Conservation (phyloP, 176 grass and related monocot genomes). For the Avena sativa region DNA sequence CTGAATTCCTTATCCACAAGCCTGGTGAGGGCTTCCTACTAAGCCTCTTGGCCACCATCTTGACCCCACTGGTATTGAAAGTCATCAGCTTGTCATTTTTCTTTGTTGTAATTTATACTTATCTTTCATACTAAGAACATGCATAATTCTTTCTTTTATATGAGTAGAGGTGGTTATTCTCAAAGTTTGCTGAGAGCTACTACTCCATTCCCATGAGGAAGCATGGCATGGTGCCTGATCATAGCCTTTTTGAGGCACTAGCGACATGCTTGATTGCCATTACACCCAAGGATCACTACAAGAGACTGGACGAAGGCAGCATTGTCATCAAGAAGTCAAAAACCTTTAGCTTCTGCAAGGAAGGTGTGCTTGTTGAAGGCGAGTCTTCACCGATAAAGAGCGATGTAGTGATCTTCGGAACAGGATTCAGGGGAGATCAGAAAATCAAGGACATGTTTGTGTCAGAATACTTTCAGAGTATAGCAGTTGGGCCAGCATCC, state of each 20-base stretch:
- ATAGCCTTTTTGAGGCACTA: slow-evolving; percentile 54
- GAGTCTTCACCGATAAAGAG: slow-evolving; percentile 42
- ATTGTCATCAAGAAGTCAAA: slow-evolving; percentile 64
- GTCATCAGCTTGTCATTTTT: background rate
- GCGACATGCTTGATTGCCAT: slow-evolving; percentile 48
- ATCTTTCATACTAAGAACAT: background rate
- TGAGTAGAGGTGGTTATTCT: slow-evolving; percentile 54
- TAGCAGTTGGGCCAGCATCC: slow-evolving; percentile 42
- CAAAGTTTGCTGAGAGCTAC: slow-evolving; percentile 67
- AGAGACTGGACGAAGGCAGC: slow-evolving; percentile 66
- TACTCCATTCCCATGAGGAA: slow-evolving; percentile 59
- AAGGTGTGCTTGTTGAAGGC: slow-evolving; percentile 58
- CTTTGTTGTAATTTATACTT: background rate
- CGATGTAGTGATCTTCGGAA: slow-evolving; percentile 60
- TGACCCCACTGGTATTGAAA: slow-evolving; percentile 47
- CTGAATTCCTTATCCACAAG: slow-evolving; percentile 52
- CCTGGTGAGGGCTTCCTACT: slow-evolving; percentile 49
- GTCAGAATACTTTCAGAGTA: slow-evolving; percentile 52
- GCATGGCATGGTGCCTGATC: slow-evolving; percentile 60
- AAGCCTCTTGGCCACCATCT: slow-evolving; percentile 31
- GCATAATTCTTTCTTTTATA: background rate
- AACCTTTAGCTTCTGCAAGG: slow-evolving; percentile 56
- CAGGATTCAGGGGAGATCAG: slow-evolving; percentile 56
- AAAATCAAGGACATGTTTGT: slow-evolving; percentile 69
- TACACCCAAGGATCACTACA: slow-evolving; percentile 53